Evolutionary conservation across 2,329 filamentous ascomycete genomes (phyloP).

Genomic region (Epichloe amarillans): DNA sequence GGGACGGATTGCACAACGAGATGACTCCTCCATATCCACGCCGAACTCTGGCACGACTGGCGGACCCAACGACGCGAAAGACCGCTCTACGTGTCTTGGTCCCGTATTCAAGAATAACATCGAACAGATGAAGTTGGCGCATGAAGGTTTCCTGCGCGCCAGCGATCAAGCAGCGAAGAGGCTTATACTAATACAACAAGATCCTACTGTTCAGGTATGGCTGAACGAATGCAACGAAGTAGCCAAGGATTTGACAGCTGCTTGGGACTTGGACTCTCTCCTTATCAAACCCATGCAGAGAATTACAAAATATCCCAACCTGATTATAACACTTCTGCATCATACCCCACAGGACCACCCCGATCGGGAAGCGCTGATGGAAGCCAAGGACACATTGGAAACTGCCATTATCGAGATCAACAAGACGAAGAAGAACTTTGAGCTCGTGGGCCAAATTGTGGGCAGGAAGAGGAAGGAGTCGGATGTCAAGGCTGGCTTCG

Average conservation of each 20-base stretch:
- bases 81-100: slow-evolving; percentile 39
- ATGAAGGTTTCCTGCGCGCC: slow-evolving; percentile 50
- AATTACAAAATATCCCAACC: slow-evolving; percentile 81
- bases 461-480: slow-evolving; percentile 77
- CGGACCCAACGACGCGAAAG: slow-evolving; percentile 37
- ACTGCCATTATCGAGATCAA: slow-evolving; percentile 77
- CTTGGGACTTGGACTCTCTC: slow-evolving; percentile 93
- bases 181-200: slow-evolving; percentile 48
- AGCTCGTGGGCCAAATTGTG: slow-evolving; percentile 82
- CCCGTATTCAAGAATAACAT: slow-evolving; percentile 43
- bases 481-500: slow-evolving; percentile 70
- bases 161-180: slow-evolving; percentile 49
- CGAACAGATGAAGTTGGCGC: slow-evolving; percentile 45
- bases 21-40: slow-evolving; percentile 28
- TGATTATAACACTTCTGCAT: slow-evolving; percentile 68
- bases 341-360: slow-evolving; percentile 74
- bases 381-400: slow-evolving; percentile 40
- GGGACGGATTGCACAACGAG: slow-evolving; percentile 28
- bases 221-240: slow-evolving; percentile 85
- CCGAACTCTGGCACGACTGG: slow-evolving; percentile 23
- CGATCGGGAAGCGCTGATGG: slow-evolving; percentile 53
- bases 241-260: slow-evolving; percentile 79
- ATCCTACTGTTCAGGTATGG: slow-evolving; percentile 64
- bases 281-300: slow-evolving; percentile 94
- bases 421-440: slow-evolving; percentile 87